Evolutionary conservation across 2,329 filamentous ascomycete genomes (phyloP).

Genomic region (Phaeosphaeriaceae sp.): DNA sequence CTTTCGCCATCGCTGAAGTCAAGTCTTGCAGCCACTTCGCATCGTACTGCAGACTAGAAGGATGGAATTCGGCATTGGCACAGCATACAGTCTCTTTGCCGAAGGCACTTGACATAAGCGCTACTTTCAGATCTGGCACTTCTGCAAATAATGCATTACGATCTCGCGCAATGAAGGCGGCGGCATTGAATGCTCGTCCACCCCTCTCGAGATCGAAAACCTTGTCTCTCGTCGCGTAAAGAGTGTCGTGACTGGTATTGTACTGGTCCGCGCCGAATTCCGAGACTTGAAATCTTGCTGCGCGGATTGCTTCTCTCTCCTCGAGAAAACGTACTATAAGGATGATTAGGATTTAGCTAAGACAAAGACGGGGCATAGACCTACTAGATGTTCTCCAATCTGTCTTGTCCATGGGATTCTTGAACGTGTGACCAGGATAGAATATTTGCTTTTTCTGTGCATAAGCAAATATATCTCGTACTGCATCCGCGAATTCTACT

Average conservation of each 20-base stretch:
- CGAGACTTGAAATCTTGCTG: slow-evolving; percentile 33
- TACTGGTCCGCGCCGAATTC: slow-evolving; percentile 44
- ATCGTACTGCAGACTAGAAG: slow-evolving; percentile 22
- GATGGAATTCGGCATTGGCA: background rate
- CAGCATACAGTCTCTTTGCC: slow-evolving; percentile 7
- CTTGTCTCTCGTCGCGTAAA: slow-evolving; percentile 29
- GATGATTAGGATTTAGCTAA: too few relatives aligned
- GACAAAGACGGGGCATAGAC: too few relatives aligned
- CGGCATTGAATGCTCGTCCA: slow-evolving; percentile 16
- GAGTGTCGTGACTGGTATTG: slow-evolving; percentile 21
- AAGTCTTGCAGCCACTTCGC: slow-evolving; percentile 26
- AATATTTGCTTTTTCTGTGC: slow-evolving; percentile 23
- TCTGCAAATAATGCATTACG: too few relatives aligned
- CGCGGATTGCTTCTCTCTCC: slow-evolving; percentile 37
- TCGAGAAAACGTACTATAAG: slow-evolving; percentile 18
- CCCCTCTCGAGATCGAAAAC: slow-evolving; percentile 11
- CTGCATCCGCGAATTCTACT: slow-evolving; percentile 26
- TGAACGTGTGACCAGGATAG: slow-evolving; percentile 4
- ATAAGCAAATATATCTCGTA: slow-evolving; percentile 33
- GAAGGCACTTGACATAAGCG: slow-evolving; percentile 3
- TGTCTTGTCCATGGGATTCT: background rate
- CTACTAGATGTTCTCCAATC: slow-evolving; percentile 10
- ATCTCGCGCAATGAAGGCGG: slow-evolving; percentile 15
- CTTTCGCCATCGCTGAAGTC: slow-evolving; percentile 8
- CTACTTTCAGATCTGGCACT: too few relatives aligned